Evolutionary conservation across 768 basidiomycete genomes (phyloP), one percentile per base, ranked within the genome.

Genomic region (Suillus plorans): DNA sequence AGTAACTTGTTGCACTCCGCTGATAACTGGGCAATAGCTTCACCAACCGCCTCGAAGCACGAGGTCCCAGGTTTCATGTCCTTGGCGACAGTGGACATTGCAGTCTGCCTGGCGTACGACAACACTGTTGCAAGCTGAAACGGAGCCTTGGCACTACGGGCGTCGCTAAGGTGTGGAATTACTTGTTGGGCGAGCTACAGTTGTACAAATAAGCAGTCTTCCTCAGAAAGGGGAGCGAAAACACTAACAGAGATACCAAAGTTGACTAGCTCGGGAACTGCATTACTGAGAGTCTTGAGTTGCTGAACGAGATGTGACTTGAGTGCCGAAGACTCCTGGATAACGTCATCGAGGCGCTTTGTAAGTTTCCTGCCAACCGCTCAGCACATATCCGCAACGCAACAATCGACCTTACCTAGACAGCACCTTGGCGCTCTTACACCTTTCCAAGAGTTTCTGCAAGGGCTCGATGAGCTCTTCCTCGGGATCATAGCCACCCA

Each of bases 101-200:
- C 91, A 28, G 87, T 90, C 69, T 95, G 86, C 66, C 86, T 88
- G 37, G 91, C 89, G 69, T 90, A 87, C 18, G 80, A 80, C 42
- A 95, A 77, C 13, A 97, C 84, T 0, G 86, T 85, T 1, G 84
- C 78, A 61, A 97, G 76, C 70, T 91, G 85, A 82, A 99, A 91
- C 1, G 94, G 73, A 25, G 86, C 79, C 77, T 96, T 97, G 49
- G 89, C 84, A 14, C 84, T 79, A 53, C 94, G 89, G 18, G 92
- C 86, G 61, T 97, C 92, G 62, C 85, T 82, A n/a, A 95, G 79
- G 73, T 99, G 92, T 0, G 89, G 89, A 80, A 92, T 91, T 41
- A 94, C 90, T 73, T 88, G 84, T 82, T 97, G 94, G 0, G 96
- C 95, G 56, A 98, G 85, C 94, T 96, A 61, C 0, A 64, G 47